Evolutionary conservation across 148 eudicot genomes (phyloP).

Genomic region (Fallopia convolvulus): DNA sequence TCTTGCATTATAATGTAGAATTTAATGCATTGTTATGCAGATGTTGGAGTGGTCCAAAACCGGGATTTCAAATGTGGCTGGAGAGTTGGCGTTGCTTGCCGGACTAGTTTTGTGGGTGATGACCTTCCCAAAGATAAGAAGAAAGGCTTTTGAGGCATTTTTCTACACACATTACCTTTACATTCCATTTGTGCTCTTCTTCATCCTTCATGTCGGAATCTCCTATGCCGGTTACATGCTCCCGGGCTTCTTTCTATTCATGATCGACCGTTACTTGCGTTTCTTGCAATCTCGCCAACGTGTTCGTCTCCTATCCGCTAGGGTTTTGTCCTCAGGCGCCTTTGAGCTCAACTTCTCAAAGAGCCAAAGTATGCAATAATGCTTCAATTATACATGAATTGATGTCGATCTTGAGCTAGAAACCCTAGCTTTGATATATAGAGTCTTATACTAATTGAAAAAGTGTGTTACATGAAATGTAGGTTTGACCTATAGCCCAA

Average conservation of each 20-base stretch:
- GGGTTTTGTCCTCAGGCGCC: conserved; percentile 49
- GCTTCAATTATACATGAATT: not conserved
- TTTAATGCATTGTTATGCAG: conserved; percentile 14
- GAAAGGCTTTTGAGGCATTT: conserved; percentile 44
- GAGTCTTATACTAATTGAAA: not conserved
- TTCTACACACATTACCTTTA: conserved; percentile 54
- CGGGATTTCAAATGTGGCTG: conserved; percentile 39
- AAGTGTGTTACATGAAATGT: conserved; percentile 4
- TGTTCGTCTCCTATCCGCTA: conserved; percentile 40
- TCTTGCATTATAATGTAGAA: no score
- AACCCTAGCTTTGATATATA: no score
- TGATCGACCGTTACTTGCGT: conserved; percentile 40
- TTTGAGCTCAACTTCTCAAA: conserved; percentile 83
- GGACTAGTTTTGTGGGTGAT: conserved; percentile 40
- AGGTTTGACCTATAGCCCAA: conserved; percentile 64
- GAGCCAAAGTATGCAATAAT: conserved; percentile 25
- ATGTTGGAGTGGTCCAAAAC: conserved; percentile 36
- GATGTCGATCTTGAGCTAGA: not conserved
- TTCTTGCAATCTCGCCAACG: conserved; percentile 38
- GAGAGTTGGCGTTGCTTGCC: conserved; percentile 34
- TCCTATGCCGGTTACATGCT: conserved; percentile 37
- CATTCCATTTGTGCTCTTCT: conserved; percentile 35
- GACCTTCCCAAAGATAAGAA: conserved; percentile 30
- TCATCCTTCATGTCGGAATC: conserved; percentile 41
- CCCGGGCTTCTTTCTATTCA: conserved; percentile 48